Base-by-base conservation (phyloP, 164 flowering plant species). In the Litsea cubeba region DNA sequence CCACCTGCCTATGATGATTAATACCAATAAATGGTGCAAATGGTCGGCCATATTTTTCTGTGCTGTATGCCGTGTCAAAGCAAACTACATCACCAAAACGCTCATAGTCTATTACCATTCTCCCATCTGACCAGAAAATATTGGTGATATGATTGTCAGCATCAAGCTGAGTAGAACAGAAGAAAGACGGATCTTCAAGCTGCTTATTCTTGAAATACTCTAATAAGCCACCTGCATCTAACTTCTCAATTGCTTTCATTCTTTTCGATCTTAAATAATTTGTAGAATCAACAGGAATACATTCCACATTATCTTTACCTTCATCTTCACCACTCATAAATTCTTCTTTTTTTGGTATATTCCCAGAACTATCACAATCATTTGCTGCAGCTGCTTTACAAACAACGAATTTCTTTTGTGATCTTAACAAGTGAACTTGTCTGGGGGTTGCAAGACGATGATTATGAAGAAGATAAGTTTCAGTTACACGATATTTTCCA, bases 1-100 rank as follows among this genome's bases (percentile, higher is more conserved):
- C 51, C 6, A 54, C 24, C 24, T 76, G 70, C 65, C 32, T 58
- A 23, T 76, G 74, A 51, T 71, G 69, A 57, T 65, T 76, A 14
- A 76, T 65, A 2, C 74, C 74, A 71, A 66, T 46, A 71, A 76
- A 65, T 50, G 65, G 54, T 26, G 71, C 71, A 76, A 71, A 64
- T 18, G 74, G 74, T 14, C 50, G 62, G 22, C 49, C 26, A 35
- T 64, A 64, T 3, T 23, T 46, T 15, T 65, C 71, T 4, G 35
- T 24, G 25, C 24, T 71, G 5, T 50, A 76, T n/a, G 67, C 30
- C 2, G 71, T 76, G 35, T 76, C 75, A 64, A 76, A 64, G 49
- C 65, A 65, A 8, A 76, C 40, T 0, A 51, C 74, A 64, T 76
- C 74, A 2, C 74, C 70, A 65, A 71, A 71, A 26, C 20, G 35